Evolutionary conservation across 805 yeast genomes (phyloP).

Genomic region (Candida peoriensis): DNA sequence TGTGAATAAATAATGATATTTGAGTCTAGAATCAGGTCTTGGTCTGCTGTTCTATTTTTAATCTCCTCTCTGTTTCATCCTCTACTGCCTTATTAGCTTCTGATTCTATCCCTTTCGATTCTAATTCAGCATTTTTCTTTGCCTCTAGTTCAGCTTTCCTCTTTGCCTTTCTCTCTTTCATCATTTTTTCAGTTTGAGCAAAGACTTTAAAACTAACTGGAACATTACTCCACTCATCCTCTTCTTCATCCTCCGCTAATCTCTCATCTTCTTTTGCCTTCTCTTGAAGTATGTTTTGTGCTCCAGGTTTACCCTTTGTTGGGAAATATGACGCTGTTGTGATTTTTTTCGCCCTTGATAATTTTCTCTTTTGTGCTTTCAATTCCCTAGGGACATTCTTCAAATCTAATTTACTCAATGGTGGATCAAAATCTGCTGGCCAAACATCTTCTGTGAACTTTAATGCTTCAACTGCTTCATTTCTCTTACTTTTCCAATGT

Average conservation of each 20-base stretch:
- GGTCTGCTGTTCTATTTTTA: too few species aligned
- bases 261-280: conserved; percentile 21
- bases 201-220: conserved; percentile 77
- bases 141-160: conserved; percentile 22
- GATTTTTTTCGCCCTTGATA: conserved; percentile 19
- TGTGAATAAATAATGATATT: too few species aligned
- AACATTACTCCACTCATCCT: conserved; percentile 51
- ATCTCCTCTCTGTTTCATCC: not conserved
- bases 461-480: conserved; percentile 52
- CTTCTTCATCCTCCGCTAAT: conserved; percentile 27
- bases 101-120: conserved; percentile 13
- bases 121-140: conserved; percentile 9
- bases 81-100: conserved; percentile 5
- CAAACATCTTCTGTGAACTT: conserved; percentile 41
- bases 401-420: conserved; percentile 34
- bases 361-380: conserved; percentile 22
- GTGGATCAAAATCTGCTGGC: conserved; percentile 65
- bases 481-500: conserved; percentile 67
- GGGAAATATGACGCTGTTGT: conserved; percentile 31
- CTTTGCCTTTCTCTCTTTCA: conserved; percentile 32
- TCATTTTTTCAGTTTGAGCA: conserved; percentile 72
- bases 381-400: conserved; percentile 40
- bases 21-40: too few species aligned
- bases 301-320: conserved; percentile 26
- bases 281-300: conserved; percentile 21